Conservation (phyloP, 345 rosid genomes). For the Excoecaria cochinchinensis region DNA sequence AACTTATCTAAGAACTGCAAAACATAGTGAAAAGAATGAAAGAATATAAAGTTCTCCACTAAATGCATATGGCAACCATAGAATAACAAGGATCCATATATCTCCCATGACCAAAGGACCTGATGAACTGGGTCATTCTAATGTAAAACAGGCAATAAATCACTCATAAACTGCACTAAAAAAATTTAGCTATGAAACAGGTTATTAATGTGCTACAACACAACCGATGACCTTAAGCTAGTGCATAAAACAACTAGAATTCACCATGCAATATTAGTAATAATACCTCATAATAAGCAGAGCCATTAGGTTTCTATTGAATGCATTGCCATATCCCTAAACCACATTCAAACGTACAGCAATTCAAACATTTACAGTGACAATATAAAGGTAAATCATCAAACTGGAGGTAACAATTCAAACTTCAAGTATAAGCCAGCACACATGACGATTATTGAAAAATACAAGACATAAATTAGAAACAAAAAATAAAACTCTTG, state of each 20-base stretch:
- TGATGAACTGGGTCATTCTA: neutral
- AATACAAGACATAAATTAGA: neutral
- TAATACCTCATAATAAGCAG: neutral
- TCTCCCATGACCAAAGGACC: neutral
- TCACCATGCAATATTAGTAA: neutral
- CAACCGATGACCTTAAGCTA: neutral
- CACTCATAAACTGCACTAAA: neutral
- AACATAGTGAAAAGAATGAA: neutral
- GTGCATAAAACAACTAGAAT: neutral
- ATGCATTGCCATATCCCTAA: neutral
- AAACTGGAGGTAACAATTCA: constrained; percentile 10
- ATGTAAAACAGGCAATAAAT: neutral
- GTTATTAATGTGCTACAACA: neutral
- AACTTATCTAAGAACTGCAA: no score
- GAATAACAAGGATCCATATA: neutral
- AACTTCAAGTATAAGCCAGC: constrained; percentile 13
- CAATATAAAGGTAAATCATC: constrained; percentile 4
- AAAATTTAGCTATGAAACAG: no score
- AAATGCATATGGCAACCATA: no score
- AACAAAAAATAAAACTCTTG: neutral
- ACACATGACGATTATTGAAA: constrained; percentile 4
- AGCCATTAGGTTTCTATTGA: neutral
- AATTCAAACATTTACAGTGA: constrained; percentile 8
- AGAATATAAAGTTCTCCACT: neutral
- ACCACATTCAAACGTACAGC: neutral